Base-by-base conservation (phyloP, 1,284 basidiomycete species). In the Ustilago sp. region DNA sequence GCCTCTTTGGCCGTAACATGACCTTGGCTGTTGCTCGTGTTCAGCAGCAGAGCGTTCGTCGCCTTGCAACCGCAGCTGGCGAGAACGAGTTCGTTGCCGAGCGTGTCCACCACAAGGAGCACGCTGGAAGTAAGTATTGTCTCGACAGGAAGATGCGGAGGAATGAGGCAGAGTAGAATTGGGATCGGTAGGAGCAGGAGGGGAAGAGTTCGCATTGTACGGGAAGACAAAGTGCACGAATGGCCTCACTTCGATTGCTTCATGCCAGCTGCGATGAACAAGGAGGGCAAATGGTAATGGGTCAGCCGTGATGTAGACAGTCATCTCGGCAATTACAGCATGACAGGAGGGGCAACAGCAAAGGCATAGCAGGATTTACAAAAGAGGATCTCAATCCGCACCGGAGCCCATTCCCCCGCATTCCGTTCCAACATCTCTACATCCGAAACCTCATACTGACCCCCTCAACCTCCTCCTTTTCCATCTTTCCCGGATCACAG, bases 71-170 rank as follows among this genome's bases (percentile, higher is more conserved):
- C 2, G 62, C 70, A 8, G 55, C 75, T 2, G 71, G 60, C 51
- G 80, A 79, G 38, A 69, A 76, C 71, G 80, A 74, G 55, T 83
- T 81, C 50, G 23, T 77, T 51, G 70, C 74, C 38, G 77, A 71
- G 56, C 74, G 82, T 23, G 7, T 62, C 57, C 80, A 83, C 64
- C 67, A 74, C 45, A 74, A 74, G 60, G 80, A 83, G 57, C 82
- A 83, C 62, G 82, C 82, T 66, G 80, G 41, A 45, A 80, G 81
- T 83, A 52, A 74, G 81, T 80, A 38, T 28, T 28, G n/a, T 12
- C n/a, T 31, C 32, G 48, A 36, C 12, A 23, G 31, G 45, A 17
- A 34, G 12, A 58, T 31, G 23, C 12, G 3, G 17, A 51, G 36
- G 32, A 54, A 17, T 31, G 8, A 7, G 51, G 13, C 12, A 51